Base-by-base conservation (phyloP, 2,329 filamentous ascomycete species). In the Talaromyces albobiverticillius region DNA sequence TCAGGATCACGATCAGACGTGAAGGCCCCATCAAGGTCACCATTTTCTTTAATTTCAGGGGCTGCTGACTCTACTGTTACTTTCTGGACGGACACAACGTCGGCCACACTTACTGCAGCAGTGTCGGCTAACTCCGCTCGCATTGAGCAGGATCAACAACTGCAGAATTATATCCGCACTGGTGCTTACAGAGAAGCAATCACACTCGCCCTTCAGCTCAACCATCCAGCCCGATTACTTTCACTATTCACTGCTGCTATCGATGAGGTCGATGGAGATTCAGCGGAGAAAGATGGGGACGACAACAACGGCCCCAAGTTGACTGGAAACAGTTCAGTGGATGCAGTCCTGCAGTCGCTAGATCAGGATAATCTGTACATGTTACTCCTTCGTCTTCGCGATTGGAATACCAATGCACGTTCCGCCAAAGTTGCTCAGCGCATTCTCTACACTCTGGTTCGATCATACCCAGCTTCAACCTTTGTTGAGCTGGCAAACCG, bases 401-500 rank as follows among this genome's bases (percentile, higher is more conserved):
- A 99, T 73, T 99, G 94, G 94, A 99, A 99, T 69, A 95, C 94
- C 4, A 97, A 97, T 63, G 91, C 90, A 0, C 82, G 90, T 57
- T 95, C 90, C 3, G 87, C 91, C 1, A 82, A 86, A 4, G 85
- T 97, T 1, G 89, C 94, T 1, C 94, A 99, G 72, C 84, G 87
- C 31, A 86, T 99, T 13, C 75, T 99, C 7, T 88, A 85, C 76
- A 84, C 88, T 1, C 67, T 99, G 7, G 84, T 96, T 49, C 84
- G 85, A 60, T 88, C 85, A 56, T 95, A 96, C 65, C 88, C 91
- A 1, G 88, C 89, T 2, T 83, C 84, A 46, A 84, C 87, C 54
- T 83, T 97, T 54, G 86, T 90, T 1, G 84, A 81, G 57, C 71
- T 95, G 53, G 86, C 84, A 9, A 68, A 66, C 22, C 58, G 61